A percentile compares a stretch with the other conserved stretches of the same genome.
These are phyloP conservation scores for Alternaria viburni DNA, from an alignment of 2,329 filamentous ascomycete species.

Conservation along the genomic window DNA sequence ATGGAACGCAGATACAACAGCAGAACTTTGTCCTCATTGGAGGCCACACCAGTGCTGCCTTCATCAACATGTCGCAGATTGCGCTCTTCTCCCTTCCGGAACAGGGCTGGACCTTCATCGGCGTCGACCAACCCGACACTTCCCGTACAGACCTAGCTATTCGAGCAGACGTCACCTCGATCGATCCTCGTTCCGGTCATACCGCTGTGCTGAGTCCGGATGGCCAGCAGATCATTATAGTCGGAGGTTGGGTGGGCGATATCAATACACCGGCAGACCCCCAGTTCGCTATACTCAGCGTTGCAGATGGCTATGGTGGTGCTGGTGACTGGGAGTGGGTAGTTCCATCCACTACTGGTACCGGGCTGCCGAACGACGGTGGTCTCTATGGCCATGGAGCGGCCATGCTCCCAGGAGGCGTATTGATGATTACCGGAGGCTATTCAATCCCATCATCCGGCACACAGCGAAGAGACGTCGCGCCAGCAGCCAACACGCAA, in stretches of 20 bases:
- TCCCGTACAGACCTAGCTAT: constrained; percentile 64
- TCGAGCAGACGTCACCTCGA: constrained; percentile 52
- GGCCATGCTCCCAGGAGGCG: constrained; percentile 64
- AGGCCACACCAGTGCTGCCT: constrained; percentile 81
- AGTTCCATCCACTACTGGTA: constrained; percentile 59
- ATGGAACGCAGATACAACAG: constrained; percentile 70
- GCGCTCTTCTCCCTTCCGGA: constrained; percentile 88
- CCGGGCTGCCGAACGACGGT: constrained; percentile 50
- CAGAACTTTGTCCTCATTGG: constrained; percentile 82
- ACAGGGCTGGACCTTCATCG: constrained; percentile 82
- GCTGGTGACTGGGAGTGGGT: constrained; percentile 71
- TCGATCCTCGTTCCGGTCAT: constrained; percentile 88
- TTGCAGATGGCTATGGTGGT: constrained; percentile 75
- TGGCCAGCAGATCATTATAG: constrained; percentile 75
- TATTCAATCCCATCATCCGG: constrained; percentile 56
- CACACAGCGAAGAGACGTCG: constrained; percentile 45
- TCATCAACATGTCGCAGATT: constrained; percentile 92
- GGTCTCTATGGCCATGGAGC: constrained; percentile 69
- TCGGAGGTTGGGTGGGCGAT: constrained; percentile 93
- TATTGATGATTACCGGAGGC: constrained; percentile 68
- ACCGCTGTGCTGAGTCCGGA: constrained; percentile 82
- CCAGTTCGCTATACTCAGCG: constrained; percentile 76
- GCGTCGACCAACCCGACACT: constrained; percentile 59
- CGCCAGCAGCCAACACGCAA: constrained; percentile 50
- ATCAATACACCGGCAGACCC: constrained; percentile 76